Conservation (phyloP, 2,329 filamentous ascomycete species). For the Pseudogymnoascus sp. region DNA sequence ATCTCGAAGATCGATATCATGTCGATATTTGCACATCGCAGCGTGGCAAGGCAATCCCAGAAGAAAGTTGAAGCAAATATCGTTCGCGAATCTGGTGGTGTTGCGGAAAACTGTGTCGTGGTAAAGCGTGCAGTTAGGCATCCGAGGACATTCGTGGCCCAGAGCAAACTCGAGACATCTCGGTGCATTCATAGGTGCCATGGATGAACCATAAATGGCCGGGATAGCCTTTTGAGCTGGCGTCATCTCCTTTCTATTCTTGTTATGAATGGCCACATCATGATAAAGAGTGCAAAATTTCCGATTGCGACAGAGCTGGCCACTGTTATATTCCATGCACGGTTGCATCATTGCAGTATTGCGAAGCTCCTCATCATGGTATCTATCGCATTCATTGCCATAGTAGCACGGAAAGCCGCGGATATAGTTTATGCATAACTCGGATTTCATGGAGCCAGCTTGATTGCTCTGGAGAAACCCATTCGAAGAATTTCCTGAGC, state of each 20-base stretch:
- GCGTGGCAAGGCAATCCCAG: not conserved
- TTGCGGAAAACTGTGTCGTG: not conserved
- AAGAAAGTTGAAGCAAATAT: not conserved
- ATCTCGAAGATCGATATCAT: not conserved
- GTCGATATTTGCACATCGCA: not conserved
- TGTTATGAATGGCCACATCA: not conserved
- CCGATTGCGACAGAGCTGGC: not conserved
- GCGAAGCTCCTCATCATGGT: not conserved
- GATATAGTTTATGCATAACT: not conserved
- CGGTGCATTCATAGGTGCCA: not conserved
- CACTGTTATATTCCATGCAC: not conserved
- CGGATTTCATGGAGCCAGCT: not conserved
- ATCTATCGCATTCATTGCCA: not conserved
- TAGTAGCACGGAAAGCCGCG: not conserved
- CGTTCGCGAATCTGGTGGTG: not conserved
- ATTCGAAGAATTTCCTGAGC: not conserved
- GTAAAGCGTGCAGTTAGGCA: not conserved
- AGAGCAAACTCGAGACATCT: not conserved
- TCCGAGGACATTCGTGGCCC: not conserved
- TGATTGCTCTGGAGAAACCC: not conserved
- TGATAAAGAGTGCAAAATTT: constrained; percentile 1
- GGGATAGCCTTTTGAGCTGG: not conserved
- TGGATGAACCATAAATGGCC: not conserved
- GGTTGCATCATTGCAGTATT: not conserved
- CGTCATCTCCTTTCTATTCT: not conserved